phyloP scores from a whole-genome alignment of 495 filamentous ascomycete genomes.

The Platismatia glauca region DNA sequence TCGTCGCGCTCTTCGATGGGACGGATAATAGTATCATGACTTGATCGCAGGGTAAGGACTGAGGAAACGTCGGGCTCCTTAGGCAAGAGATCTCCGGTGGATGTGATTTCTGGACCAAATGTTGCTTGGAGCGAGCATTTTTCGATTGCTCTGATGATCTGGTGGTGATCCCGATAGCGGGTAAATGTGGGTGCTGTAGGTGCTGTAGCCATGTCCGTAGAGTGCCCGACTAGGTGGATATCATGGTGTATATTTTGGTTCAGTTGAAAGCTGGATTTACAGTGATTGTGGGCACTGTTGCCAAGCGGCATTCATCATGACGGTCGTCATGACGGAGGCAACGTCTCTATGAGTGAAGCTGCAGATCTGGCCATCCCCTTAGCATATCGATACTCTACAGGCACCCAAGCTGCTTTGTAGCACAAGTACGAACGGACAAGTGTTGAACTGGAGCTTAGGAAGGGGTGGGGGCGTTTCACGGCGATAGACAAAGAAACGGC shows the following conservation, averaged over 20 bases:
- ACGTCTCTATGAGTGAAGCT: not conserved
- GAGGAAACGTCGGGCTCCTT: not conserved
- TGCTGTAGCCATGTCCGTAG: not conserved
- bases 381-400: not conserved
- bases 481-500: not conserved
- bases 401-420: not conserved
- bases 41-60: not conserved
- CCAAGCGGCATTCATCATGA: not conserved
- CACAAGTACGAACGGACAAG: not conserved
- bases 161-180: not conserved
- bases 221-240: not conserved
- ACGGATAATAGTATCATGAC: not conserved
- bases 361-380: not conserved
- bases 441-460: not conserved
- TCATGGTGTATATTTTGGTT: not conserved
- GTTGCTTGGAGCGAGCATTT: not conserved
- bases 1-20: not conserved
- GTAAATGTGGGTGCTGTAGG: not conserved
- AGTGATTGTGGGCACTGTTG: not conserved
- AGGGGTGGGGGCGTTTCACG: not conserved
- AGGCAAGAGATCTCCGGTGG: not conserved
- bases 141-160: conserved; percentile 1
- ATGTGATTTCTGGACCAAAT: not conserved
- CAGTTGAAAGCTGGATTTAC: not conserved
- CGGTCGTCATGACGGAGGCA: not conserved